phyloP scores from a whole-genome alignment of 2,329 filamentous ascomycete species.

The Trichoderma atrobrunneum region DNA sequence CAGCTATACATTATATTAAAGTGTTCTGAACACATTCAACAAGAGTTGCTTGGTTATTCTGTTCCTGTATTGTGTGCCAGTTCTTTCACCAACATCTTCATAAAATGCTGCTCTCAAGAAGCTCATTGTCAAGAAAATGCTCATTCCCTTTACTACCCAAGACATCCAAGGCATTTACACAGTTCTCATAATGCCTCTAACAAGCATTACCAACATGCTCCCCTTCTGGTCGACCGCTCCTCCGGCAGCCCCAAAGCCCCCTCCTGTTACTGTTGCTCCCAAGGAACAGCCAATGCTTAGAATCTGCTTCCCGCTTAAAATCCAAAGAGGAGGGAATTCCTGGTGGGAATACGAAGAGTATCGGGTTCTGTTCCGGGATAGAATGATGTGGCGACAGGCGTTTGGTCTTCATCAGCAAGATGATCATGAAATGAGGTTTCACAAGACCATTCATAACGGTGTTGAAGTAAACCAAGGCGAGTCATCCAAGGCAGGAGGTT shows the following conservation, averaged over 20 bases:
- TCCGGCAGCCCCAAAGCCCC: neutral
- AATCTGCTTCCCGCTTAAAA: constrained; percentile 1
- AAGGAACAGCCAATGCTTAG: neutral
- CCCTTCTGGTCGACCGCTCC: neutral
- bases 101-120: neutral
- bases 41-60: neutral
- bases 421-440: neutral
- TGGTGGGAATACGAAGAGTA: constrained; percentile 15
- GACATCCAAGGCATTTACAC: neutral
- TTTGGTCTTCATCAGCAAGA: neutral
- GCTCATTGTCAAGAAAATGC: neutral
- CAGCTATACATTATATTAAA: neutral
- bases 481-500: no score
- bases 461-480: no score
- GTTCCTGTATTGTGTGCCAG: neutral
- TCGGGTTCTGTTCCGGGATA: constrained; percentile 16
- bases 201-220: neutral
- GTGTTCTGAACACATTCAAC: neutral
- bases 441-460: no score
- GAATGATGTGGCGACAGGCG: constrained; percentile 11
- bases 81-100: neutral
- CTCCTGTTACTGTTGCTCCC: no score
- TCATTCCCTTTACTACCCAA: neutral
- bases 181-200: neutral
- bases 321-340: neutral